Base-by-base conservation (phyloP, 2,329 filamentous ascomycete genomes). In the Aspergillus intermedius region DNA sequence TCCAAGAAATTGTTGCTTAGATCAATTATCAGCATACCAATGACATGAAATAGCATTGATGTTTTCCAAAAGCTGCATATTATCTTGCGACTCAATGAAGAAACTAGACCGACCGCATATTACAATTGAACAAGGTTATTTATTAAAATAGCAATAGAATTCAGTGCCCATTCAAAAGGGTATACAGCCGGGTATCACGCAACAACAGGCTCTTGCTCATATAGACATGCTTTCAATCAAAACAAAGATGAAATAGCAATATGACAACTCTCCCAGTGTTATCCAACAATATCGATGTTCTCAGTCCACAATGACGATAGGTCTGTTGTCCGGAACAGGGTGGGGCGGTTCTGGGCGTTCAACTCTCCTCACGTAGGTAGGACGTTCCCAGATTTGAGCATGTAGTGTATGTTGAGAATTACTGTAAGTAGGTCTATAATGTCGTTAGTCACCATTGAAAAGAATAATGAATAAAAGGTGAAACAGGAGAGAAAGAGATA, bases 281-380 rank as follows among this genome's bases (percentile, higher is more conserved):
- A 7, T 37, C n/a, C n/a, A 17, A 46, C 34, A 28, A 42, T n/a
- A 6, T 25, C 28, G 8, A 5, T 32, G 28, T 34, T 23, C 10
- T 56, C 48, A 66, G 56, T 67, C 64, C 45, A 65, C 57, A 51
- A 64, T 59, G 7, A 67, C 49, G 39, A 64, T 37, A 19, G 50
- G 50, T 44, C 59, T 54, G 42, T 55, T 57, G 21, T 59, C 57
- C 12, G 55, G 48, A 17, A 60, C 42, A 39, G 55, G 25, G 49
- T 58, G 50, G 17, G 48, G 52, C 2, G 50, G 48, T 15, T 52
- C 52, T 32, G 54, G 49, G 12, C 51, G 57, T 42, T 61, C 58
- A 17, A 55, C 52, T 32, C 55, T 49, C 47, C 57, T 55, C 19
- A 59, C 53, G 35, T 63, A 60, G 19, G 57, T 51, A 22, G 61